These are phyloP conservation scores for Fraxinus platypoda DNA, from an alignment of 305 asterid genomes.

Conservation along the genomic window DNA sequence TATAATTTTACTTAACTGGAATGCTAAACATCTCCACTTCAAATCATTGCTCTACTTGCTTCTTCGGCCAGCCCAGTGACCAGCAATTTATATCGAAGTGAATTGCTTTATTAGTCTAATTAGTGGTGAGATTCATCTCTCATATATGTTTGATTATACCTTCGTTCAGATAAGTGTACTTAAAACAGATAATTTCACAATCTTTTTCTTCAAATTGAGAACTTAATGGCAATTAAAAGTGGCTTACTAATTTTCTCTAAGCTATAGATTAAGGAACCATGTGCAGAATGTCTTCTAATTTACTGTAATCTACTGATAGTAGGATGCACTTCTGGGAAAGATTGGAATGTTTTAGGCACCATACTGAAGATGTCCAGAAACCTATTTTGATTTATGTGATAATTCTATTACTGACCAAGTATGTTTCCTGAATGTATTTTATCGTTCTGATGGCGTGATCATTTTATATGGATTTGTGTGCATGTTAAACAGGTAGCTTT, in stretches of 20 bases:
- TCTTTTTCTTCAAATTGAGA: conserved; percentile 4
- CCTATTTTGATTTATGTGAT: neutral
- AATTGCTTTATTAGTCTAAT: conserved; percentile 3
- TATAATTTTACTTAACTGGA: neutral
- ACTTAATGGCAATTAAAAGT: conserved; percentile 1
- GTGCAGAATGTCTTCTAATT: neutral
- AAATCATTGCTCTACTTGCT: neutral
- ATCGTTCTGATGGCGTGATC: neutral
- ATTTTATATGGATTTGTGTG: neutral
- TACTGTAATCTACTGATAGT: neutral
- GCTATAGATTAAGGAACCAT: neutral
- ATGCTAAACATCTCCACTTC: neutral
- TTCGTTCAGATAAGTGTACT: neutral
- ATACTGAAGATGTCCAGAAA: neutral
- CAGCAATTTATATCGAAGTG: neutral
- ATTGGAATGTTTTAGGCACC: neutral
- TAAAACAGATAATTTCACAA: neutral
- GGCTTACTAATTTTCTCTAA: neutral
- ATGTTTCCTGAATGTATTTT: neutral
- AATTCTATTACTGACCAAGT: neutral
- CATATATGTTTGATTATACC: neutral
- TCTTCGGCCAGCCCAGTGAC: neutral
- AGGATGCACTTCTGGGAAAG: neutral
- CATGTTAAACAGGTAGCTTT: neutral
- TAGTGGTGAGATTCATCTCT: neutral